Base-by-base conservation (phyloP, 2,329 filamentous ascomycete species). In the Lasiodiplodia sp. region DNA sequence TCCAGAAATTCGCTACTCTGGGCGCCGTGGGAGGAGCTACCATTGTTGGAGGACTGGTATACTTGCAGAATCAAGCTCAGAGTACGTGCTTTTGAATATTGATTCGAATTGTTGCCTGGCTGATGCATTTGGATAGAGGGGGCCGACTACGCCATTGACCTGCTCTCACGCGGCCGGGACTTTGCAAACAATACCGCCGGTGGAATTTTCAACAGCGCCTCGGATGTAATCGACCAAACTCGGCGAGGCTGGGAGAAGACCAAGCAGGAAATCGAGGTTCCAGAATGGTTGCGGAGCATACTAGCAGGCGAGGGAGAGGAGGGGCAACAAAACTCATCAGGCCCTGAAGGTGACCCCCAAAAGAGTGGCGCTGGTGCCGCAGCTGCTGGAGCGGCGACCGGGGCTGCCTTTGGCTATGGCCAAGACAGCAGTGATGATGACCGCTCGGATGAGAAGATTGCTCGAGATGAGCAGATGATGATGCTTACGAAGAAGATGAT, bases 401-500 rank as follows among this genome's bases (percentile, higher is more conserved):
- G 90, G 38, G 88, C 91, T 18, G 93, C 92, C 0, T 93, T 97
- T 77, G 93, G 91, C 47, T 91, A 94, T 74, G 89, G 93, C 25
- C 85, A 90, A 68, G 87, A 89, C 2, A 81, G 84, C 3, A 85
- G 87, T 49, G 88, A 91, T 44, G 88, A 95, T 44, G 88, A 91
- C 71, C 80, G 85, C 4, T 85, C 89, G 67, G 84, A 82, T 23
- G 88, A 91, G 68, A 89, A 92, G 75, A 85, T 87, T 60, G 92
- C 93, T 21, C 89, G 89, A 75, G 96, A 99, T 75, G 96, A 99
- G 78, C 96, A 99, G 80, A 99, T 99, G 95, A 99, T 99, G 96
- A 86, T 97, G 73, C 84, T 99, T 76, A 99, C 96, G 2, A 95
- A 96, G 83, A 98, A 98, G 83, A 99, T 99, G 96, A 99, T 99